These are phyloP conservation scores for Pisolithus albus DNA, from an alignment of 768 basidiomycete species.

Conservation along the genomic window DNA sequence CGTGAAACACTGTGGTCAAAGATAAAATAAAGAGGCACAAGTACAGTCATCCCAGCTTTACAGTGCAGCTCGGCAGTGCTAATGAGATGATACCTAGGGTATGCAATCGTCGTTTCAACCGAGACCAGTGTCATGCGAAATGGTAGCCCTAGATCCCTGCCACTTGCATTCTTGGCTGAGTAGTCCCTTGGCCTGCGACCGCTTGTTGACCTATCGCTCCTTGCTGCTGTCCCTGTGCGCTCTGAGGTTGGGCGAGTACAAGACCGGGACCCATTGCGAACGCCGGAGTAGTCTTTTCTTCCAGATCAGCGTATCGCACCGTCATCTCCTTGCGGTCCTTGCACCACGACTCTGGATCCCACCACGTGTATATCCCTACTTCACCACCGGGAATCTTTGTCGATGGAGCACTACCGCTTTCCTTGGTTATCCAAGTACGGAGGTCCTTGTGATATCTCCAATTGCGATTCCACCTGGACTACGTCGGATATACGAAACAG, in stretches of 20 bases:
- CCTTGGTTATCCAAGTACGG: slow-evolving; percentile 79
- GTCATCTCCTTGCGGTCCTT: slow-evolving; percentile 76
- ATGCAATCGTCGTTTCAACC: not conserved
- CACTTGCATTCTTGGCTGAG: slow-evolving; percentile 30
- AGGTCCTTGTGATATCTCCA: slow-evolving; percentile 96
- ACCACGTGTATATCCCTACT: slow-evolving; percentile 84
- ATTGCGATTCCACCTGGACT: slow-evolving; percentile 79
- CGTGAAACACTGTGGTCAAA: slow-evolving; percentile 12
- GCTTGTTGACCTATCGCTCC: slow-evolving; percentile 24
- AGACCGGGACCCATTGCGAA: slow-evolving; percentile 49
- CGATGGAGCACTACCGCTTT: slow-evolving; percentile 69
- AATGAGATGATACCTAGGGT: slow-evolving; percentile 15
- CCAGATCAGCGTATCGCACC: slow-evolving; percentile 65
- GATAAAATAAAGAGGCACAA: slow-evolving; percentile 31
- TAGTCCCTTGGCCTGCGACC: slow-evolving; percentile 17
- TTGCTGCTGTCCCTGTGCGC: slow-evolving; percentile 34
- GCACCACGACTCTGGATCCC: slow-evolving; percentile 76
- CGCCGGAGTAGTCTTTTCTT: slow-evolving; percentile 63
- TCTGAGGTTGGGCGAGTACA: slow-evolving; percentile 32
- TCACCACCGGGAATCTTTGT: slow-evolving; percentile 77
- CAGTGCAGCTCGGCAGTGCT: slow-evolving; percentile 14
- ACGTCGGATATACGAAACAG: not conserved
- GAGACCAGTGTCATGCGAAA: slow-evolving; percentile 5
- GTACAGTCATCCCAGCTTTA: slow-evolving; percentile 32
- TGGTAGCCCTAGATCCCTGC: slow-evolving; percentile 26